A percentile compares a stretch with the other conserved stretches of the same genome.
These are phyloP conservation scores for Platanus orientalis DNA, from an alignment of 164 flowering plant species.

Conservation along the genomic window DNA sequence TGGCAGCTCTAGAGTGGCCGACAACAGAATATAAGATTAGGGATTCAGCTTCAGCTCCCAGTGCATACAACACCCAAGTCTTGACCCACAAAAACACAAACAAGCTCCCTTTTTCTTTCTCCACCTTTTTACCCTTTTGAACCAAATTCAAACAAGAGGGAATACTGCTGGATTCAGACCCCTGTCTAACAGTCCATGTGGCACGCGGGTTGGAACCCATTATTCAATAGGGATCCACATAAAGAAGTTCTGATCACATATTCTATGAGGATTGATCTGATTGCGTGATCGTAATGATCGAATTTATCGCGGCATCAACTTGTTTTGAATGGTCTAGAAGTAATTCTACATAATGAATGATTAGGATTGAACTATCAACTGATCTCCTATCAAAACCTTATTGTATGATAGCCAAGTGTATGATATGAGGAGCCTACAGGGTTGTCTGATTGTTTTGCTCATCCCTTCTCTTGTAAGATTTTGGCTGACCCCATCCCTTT, in stretches of 20 bases:
- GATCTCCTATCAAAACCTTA: too few relatives aligned
- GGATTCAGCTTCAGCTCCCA: background rate
- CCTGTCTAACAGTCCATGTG: background rate
- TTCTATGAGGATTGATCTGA: too few relatives aligned
- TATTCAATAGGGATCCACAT: background rate
- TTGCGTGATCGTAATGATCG: too few relatives aligned
- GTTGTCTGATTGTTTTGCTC: background rate
- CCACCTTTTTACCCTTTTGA: background rate
- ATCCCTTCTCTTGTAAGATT: background rate
- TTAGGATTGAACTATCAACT: too few relatives aligned
- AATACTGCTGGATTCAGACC: background rate
- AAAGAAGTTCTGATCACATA: background rate
- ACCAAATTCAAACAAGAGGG: background rate
- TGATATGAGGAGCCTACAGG: background rate
- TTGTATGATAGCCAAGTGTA: background rate
- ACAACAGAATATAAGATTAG: conserved; percentile 2
- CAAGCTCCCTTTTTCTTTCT: background rate
- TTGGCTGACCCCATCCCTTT: background rate
- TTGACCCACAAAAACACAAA: background rate
- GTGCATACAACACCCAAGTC: background rate
- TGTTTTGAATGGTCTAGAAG: too few relatives aligned
- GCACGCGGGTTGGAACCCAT: background rate
- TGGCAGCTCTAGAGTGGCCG: conserved; percentile 4
- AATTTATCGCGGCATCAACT: too few relatives aligned
- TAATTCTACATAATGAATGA: too few relatives aligned